A percentile compares a stretch with the other conserved stretches of the same genome.
phyloP scores from a whole-genome alignment of 2,329 filamentous ascomycete species.

The Sporothrix inflata region DNA sequence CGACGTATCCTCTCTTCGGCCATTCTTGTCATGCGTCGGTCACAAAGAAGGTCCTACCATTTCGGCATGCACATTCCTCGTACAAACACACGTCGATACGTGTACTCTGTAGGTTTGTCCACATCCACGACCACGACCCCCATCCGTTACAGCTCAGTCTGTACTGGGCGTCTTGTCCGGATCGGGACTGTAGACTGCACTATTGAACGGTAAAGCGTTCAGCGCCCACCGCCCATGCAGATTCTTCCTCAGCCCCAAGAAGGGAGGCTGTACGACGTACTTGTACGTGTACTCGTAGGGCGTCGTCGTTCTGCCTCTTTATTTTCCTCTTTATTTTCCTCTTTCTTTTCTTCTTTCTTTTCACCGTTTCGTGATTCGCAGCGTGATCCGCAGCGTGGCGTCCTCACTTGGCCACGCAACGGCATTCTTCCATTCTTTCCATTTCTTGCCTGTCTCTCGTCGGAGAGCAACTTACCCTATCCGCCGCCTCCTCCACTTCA shows the following conservation, averaged over 20 bases:
- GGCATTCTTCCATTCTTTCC: background rate
- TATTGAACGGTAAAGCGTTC: background rate
- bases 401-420: background rate
- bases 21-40: background rate
- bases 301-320: background rate
- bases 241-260: background rate
- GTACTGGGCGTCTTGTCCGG: background rate
- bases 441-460: background rate
- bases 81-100: too few relatives aligned
- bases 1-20: too few relatives aligned
- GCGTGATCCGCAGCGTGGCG: background rate
- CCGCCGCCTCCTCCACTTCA: too few relatives aligned
- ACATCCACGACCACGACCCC: too few relatives aligned
- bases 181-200: background rate
- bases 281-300: background rate
- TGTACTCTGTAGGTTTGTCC: too few relatives aligned
- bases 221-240: background rate
- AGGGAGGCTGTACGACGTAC: background rate
- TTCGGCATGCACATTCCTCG: background rate
- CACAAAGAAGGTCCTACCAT: background rate
- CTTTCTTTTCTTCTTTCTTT: background rate
- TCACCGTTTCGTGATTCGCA: background rate
- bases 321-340: background rate
- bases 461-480: too few relatives aligned
- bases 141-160: conserved; percentile 10